phyloP scores from a whole-genome alignment of 495 filamentous ascomycete species.

The Neurospora cerealis region DNA sequence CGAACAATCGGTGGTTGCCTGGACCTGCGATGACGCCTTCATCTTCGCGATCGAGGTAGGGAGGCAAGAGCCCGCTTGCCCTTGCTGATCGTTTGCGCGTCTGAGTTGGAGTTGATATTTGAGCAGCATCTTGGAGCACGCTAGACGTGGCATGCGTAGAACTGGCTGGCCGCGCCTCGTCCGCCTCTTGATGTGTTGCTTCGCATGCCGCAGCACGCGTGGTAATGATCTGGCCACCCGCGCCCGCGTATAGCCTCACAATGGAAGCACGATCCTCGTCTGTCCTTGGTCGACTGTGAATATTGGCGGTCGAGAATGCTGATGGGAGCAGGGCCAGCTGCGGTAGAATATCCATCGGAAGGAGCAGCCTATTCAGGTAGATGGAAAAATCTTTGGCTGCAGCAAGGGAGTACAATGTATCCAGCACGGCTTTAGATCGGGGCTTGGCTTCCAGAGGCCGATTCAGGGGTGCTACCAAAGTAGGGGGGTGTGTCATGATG shows the following conservation, averaged over 20 bases:
- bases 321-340: neutral
- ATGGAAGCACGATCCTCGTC: neutral
- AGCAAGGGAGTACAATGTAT: neutral
- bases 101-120: neutral
- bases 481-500: neutral
- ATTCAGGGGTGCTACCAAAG: neutral
- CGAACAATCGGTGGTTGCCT: neutral
- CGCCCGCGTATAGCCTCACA: accelerated
- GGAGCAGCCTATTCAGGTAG: no score
- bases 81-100: neutral
- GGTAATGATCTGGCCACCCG: no score
- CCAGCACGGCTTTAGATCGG: accelerated
- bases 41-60: neutral
- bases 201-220: no score
- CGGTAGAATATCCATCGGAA: no score
- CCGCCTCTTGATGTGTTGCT: accelerated
- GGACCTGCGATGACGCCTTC: neutral
- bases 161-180: neutral
- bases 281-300: accelerated
- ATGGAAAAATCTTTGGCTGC: neutral
- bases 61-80: neutral
- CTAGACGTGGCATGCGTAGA: neutral
- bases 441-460: neutral
- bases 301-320: neutral
- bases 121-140: neutral